phyloP scores from a whole-genome alignment of 257 asterid species.

The Solanum virginianum region DNA sequence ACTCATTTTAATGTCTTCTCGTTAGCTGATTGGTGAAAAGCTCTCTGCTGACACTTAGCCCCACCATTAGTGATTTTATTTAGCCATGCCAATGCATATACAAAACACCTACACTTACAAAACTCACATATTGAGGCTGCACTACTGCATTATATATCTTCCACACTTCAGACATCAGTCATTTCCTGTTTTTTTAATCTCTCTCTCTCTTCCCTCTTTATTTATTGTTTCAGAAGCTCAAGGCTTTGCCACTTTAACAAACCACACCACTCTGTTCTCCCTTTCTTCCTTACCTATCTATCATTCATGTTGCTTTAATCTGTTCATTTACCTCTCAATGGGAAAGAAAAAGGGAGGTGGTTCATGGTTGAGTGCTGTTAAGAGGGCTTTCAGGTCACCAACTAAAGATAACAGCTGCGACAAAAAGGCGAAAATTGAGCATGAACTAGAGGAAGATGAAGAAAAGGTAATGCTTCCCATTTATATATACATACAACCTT shows the following conservation, averaged over 20 bases:
- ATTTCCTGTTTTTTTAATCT: background rate
- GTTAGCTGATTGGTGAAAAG: background rate
- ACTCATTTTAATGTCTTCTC: slow-evolving; percentile 9
- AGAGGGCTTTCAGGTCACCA: slow-evolving; percentile 87
- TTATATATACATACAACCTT: background rate
- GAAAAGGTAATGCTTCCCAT: slow-evolving; percentile 30
- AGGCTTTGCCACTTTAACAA: background rate
- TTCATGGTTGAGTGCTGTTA: slow-evolving; percentile 87
- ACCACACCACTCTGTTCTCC: background rate
- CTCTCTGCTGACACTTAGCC: slow-evolving; percentile 22
- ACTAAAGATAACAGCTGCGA: slow-evolving; percentile 38
- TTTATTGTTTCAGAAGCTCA: background rate
- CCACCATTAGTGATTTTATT: slow-evolving; percentile 11
- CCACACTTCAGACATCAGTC: background rate
- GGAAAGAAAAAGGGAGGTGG: slow-evolving; percentile 47
- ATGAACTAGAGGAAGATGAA: slow-evolving; percentile 30
- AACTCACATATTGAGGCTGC: slow-evolving; percentile 14
- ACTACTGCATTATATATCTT: background rate
- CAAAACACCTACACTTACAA: slow-evolving; percentile 38
- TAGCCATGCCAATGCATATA: slow-evolving; percentile 30
- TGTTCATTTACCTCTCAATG: slow-evolving; percentile 19
- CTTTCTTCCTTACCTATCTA: background rate
- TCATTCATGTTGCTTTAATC: slow-evolving; percentile 8
- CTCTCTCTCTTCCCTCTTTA: background rate
- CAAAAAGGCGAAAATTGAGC: slow-evolving; percentile 49